Evolutionary conservation across 78 protist species (phyloP), one percentile per base, ranked within the genome.

Genomic region (Emiliania huxleyi): DNA sequence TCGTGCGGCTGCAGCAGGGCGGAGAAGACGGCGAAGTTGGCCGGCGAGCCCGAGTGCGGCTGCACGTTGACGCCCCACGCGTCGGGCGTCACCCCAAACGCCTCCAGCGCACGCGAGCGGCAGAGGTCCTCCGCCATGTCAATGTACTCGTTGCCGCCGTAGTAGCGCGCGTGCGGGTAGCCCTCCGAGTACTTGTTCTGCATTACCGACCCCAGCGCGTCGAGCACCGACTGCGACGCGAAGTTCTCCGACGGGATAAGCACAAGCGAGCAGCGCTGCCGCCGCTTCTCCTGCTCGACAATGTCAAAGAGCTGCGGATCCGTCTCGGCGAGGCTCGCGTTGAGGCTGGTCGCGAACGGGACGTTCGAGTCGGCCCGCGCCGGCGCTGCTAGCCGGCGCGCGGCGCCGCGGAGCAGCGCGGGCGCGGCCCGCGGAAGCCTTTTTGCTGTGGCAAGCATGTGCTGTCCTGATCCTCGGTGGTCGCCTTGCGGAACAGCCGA

Each of bases 151-250:
- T 98, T 98, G 87, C 99, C 99, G 35, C 99, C 99, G 93, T 99
- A 99, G 93, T 96, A 96, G 42, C 93, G 94, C 52, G 95, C 91
- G 84, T 98, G 97, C n/a, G 99, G 99, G 48, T 94, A 94, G 35
- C 99, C 99, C 95, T 99, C 99, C 43, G 99, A 97, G 97, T 99
- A 99, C 95, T 99, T 99, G 98, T 99, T 99, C 90, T 99, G 98
- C 90, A 99, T 93, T 94, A 96, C 93, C 11, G 99, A 97, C 38
- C 99, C 99, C 35, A 95, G 62, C 85, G 99, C 99, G 83, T 99
- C 99, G 91, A 98, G 94, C 35, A 98, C 99, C 15, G 99, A 99
- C 56, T 11, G 42, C 69, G 91, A 45, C 33, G 94, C 35, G 91
- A n/a, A 92, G 91, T 83, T 92, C 94, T 98, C 99, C 5, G 99